Conservation (phyloP, 192 early-diverging fungal species). For the Umbelopsis sp. region DNA sequence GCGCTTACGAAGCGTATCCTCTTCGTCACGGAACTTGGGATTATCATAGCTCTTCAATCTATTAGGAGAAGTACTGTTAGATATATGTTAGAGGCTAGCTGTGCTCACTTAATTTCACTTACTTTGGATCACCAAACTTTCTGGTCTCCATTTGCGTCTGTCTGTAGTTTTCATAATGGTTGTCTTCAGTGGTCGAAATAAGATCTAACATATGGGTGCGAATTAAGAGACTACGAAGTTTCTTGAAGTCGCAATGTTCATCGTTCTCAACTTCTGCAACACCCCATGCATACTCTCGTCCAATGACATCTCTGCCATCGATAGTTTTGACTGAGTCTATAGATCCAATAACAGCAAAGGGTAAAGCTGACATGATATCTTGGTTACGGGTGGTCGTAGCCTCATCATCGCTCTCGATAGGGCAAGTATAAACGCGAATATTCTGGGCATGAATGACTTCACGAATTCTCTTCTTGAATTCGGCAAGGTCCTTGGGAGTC, state of each 20-base stretch:
- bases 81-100: not conserved
- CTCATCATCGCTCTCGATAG: constrained; percentile 80
- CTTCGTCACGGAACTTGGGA: constrained; percentile 97
- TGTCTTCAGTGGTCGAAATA: constrained; percentile 90
- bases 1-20: constrained; percentile 91
- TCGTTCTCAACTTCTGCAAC: constrained; percentile 97
- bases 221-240: constrained; percentile 85
- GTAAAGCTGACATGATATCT: constrained; percentile 87
- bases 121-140: constrained; percentile 86
- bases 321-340: constrained; percentile 79
- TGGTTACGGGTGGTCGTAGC: constrained; percentile 75
- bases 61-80: not conserved
- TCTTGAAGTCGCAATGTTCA: constrained; percentile 94
- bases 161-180: constrained; percentile 95
- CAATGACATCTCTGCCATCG: constrained; percentile 90
- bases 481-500: constrained; percentile 78
- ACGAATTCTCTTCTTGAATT: constrained; percentile 83
- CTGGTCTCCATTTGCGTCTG: constrained; percentile 85
- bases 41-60: constrained; percentile 80
- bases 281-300: constrained; percentile 91
- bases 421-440: constrained; percentile 83
- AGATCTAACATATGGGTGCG: constrained; percentile 97
- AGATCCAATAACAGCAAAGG: constrained; percentile 93
- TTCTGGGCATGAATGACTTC: constrained; percentile 81
- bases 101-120: constrained; percentile 20